Conservation (phyloP, 75 land plant species). For the Cupressus sempervirens region DNA sequence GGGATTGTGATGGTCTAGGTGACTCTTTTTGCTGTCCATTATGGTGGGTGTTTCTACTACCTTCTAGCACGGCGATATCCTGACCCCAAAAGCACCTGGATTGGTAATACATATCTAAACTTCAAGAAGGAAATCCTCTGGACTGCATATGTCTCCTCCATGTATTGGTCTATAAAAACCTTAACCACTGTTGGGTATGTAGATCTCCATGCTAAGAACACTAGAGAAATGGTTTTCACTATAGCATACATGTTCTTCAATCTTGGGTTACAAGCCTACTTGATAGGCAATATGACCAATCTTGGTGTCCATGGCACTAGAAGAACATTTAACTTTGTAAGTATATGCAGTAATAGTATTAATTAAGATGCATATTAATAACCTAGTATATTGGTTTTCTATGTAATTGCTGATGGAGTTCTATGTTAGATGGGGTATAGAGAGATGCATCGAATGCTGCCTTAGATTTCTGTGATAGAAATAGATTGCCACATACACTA, state of each 20-base stretch:
- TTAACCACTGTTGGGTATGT: not conserved
- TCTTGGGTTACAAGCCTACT: conserved; percentile 70
- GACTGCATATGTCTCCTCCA: not conserved
- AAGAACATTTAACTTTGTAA: conserved; percentile 55
- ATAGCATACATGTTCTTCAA: conserved; percentile 66
- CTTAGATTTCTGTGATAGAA: conserved; percentile 51
- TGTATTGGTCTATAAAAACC: not conserved
- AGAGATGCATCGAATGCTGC: conserved; percentile 53
- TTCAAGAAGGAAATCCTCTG: not conserved
- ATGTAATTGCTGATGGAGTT: not conserved
- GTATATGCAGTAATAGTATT: not conserved
- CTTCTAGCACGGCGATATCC: conserved; percentile 16
- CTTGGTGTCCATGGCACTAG: conserved; percentile 53
- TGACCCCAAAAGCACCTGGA: conserved; percentile 28
- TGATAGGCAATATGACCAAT: conserved; percentile 83
- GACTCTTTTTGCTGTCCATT: conserved; percentile 35
- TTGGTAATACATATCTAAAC: conserved; percentile 17
- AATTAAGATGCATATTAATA: not conserved
- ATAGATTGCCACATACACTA: conserved; percentile 53
- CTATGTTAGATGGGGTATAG: conserved; percentile 22
- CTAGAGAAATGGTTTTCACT: conserved; percentile 42
- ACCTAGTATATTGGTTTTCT: not conserved
- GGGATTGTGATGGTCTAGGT: conserved; percentile 19
- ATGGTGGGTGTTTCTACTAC: conserved; percentile 37
- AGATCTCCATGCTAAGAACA: conserved; percentile 6